phyloP scores from a whole-genome alignment of 176 grass and related monocot species.

The Musa acuminata region DNA sequence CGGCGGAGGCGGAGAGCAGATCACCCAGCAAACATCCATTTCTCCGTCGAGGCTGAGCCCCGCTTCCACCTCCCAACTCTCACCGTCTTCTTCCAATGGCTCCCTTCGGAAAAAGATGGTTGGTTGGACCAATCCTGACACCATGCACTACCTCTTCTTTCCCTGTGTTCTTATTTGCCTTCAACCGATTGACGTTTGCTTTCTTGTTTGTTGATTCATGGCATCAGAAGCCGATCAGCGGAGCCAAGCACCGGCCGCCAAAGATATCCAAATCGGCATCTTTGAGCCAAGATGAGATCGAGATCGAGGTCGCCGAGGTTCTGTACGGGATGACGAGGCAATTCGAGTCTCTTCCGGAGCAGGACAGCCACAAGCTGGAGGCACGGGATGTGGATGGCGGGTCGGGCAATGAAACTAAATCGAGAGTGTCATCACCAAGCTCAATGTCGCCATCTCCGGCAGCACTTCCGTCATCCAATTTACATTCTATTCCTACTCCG shows the following conservation, averaged over 20 bases:
- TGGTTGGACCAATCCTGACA: not conserved
- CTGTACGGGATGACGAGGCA: slow-evolving; percentile 84
- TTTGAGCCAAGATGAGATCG: slow-evolving; percentile 86
- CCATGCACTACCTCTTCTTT: not conserved
- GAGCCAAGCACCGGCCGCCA: slow-evolving; percentile 27
- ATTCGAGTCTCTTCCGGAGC: slow-evolving; percentile 48
- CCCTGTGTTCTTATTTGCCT: slow-evolving; percentile 5
- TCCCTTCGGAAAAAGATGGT: slow-evolving; percentile 79
- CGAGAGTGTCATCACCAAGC: slow-evolving; percentile 61
- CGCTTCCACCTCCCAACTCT: slow-evolving; percentile 46
- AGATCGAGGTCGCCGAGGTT: slow-evolving; percentile 91
- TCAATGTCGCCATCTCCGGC: slow-evolving; percentile 14
- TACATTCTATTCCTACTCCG: slow-evolving; percentile 30
- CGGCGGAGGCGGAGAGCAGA: slow-evolving; percentile 39
- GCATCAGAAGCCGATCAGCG: slow-evolving; percentile 47
- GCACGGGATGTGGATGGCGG: slow-evolving; percentile 27
- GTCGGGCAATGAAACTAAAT: slow-evolving; percentile 36
- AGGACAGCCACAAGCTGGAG: slow-evolving; percentile 55
- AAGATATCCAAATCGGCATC: slow-evolving; percentile 63
- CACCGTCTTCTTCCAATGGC: slow-evolving; percentile 47
- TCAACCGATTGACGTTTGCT: slow-evolving; percentile 8
- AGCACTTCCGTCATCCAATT: slow-evolving; percentile 38
- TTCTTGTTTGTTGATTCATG: slow-evolving; percentile 7
- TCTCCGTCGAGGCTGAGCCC: slow-evolving; percentile 25
- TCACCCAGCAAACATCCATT: slow-evolving; percentile 55